Evolutionary conservation across 352 stramenopile species (phyloP).

Genomic region (Globisporangium yorkense): DNA sequence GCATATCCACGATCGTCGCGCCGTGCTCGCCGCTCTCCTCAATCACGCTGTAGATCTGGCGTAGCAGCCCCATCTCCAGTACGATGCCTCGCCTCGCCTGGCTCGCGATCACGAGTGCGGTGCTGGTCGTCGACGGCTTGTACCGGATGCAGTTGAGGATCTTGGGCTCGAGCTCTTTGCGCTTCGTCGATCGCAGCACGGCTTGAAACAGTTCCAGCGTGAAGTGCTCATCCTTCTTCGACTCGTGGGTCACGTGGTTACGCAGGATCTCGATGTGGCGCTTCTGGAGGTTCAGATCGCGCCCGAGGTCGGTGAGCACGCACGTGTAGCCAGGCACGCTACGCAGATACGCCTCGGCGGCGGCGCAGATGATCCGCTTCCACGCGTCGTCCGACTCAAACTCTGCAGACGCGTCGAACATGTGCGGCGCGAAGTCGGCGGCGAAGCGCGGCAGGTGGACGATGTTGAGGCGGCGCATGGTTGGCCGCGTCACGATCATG

Average conservation of each 20-base stretch:
- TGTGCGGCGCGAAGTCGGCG: conserved; percentile 41
- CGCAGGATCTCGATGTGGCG: conserved; percentile 61
- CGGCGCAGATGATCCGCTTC: conserved; percentile 53
- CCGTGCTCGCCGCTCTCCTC: conserved; percentile 56
- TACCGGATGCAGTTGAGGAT: conserved; percentile 82
- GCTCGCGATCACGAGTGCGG: not conserved
- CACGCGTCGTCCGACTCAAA: conserved; percentile 82
- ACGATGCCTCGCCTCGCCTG: conserved; percentile 30
- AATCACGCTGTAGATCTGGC: conserved; percentile 71
- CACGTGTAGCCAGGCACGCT: conserved; percentile 50
- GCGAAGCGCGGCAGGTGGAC: conserved; percentile 75
- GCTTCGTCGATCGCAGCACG: conserved; percentile 53
- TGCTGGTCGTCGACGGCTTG: conserved; percentile 19
- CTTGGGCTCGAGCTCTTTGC: conserved; percentile 48
- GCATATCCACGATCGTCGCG: conserved; percentile 69
- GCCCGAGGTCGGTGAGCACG: conserved; percentile 64
- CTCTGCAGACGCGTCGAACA: conserved; percentile 64
- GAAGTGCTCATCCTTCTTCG: conserved; percentile 52
- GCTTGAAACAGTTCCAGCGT: conserved; percentile 71
- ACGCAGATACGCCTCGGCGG: conserved; percentile 56
- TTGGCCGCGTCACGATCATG: conserved; percentile 60
- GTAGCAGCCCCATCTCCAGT: conserved; percentile 59
- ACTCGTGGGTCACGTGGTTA: conserved; percentile 62
- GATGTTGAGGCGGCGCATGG: conserved; percentile 71
- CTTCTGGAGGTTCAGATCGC: conserved; percentile 63